These are phyloP conservation scores for Aspergillus sp. DNA, from an alignment of 2,329 filamentous ascomycete species.

Conservation along the genomic window DNA sequence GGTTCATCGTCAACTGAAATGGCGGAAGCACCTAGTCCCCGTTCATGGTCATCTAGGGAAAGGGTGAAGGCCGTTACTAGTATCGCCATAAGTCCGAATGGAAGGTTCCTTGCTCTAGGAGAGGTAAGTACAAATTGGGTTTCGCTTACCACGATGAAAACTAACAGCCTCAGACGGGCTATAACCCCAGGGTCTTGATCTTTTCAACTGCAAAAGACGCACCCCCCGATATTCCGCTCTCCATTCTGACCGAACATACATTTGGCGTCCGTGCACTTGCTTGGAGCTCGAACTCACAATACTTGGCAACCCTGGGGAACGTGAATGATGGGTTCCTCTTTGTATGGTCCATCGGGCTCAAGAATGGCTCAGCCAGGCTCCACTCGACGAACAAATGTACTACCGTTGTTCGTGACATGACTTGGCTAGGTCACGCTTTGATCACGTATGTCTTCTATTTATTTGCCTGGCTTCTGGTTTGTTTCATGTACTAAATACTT, in stretches of 20 bases:
- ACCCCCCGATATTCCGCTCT: constrained; percentile 77
- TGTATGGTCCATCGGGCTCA: constrained; percentile 83
- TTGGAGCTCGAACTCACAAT: constrained; percentile 84
- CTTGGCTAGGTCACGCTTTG: constrained; percentile 82
- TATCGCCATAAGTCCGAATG: constrained; percentile 82
- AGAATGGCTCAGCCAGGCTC: constrained; percentile 74
- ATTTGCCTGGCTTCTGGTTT: no score
- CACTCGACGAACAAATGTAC: constrained; percentile 92
- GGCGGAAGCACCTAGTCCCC: constrained; percentile 61
- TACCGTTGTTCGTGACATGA: constrained; percentile 78
- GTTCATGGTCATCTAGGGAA: constrained; percentile 84
- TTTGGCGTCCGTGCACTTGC: constrained; percentile 86
- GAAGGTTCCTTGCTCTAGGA: constrained; percentile 83
- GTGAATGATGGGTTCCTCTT: constrained; percentile 93
- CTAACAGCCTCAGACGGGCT: constrained; percentile 66
- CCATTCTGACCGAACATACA: constrained; percentile 83
- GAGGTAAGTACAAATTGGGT: constrained; percentile 55
- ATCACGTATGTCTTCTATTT: constrained; percentile 61
- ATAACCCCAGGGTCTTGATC: constrained; percentile 85
- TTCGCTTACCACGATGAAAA: background rate
- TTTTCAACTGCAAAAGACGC: constrained; percentile 77
- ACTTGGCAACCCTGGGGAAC: constrained; percentile 82
- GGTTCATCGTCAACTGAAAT: constrained; percentile 52
- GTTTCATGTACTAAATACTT: constrained; percentile 12
- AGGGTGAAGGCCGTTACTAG: constrained; percentile 93